These are phyloP conservation scores for Xerocomus brunneocitrinus DNA, from an alignment of 768 basidiomycete genomes.

Conservation along the genomic window DNA sequence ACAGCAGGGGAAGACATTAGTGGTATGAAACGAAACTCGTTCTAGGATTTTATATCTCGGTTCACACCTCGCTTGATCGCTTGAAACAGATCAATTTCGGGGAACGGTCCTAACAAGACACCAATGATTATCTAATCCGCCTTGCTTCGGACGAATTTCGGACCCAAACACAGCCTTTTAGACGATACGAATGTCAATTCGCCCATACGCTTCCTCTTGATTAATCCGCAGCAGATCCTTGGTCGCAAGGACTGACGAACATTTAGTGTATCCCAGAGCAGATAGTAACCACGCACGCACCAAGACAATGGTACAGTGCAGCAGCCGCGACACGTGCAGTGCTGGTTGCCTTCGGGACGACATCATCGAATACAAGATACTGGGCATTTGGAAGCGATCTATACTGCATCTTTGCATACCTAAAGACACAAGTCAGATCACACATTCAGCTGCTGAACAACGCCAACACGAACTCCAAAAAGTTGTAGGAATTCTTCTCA, in stretches of 20 bases:
- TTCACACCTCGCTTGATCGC: neutral
- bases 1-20: conserved; percentile 59
- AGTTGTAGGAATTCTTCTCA: conserved; percentile 76
- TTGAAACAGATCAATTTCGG: neutral
- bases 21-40: conserved; percentile 5
- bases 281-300: conserved; percentile 35
- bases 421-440: conserved; percentile 28
- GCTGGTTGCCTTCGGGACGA: conserved; percentile 63
- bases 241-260: conserved; percentile 60
- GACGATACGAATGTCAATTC: conserved; percentile 39
- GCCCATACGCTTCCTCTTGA: conserved; percentile 59
- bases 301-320: conserved; percentile 82
- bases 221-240: conserved; percentile 62
- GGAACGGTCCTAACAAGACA: neutral
- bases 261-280: neutral
- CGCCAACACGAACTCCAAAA: conserved; percentile 57
- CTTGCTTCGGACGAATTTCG: neutral
- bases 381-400: conserved; percentile 49
- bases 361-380: conserved; percentile 55
- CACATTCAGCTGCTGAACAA: neutral
- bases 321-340: conserved; percentile 76
- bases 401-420: conserved; percentile 76
- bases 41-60: conserved; percentile 5
- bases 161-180: conserved; percentile 15
- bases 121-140: neutral